phyloP scores from a whole-genome alignment of 2,329 filamentous ascomycete species.

The Ophiostoma pallidulum region DNA sequence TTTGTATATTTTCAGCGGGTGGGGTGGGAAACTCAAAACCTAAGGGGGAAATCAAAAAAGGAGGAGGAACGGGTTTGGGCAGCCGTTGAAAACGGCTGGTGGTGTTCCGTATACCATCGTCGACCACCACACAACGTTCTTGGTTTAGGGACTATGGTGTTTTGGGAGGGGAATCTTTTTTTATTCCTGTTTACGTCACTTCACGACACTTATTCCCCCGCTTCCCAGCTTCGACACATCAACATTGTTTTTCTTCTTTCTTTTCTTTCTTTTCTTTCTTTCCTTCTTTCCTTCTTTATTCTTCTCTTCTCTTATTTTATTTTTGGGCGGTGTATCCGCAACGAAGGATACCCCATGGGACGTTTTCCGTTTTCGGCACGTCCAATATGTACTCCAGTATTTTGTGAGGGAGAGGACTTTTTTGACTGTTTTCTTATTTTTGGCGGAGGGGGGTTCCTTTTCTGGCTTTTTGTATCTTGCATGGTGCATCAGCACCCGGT shows the following conservation, averaged over 20 bases:
- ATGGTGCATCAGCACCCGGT: background rate
- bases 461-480: background rate
- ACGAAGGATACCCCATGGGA: conserved; percentile 14
- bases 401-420: conserved; percentile 7
- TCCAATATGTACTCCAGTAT: conserved; percentile 1
- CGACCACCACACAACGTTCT: no score
- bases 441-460: no score
- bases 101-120: no score
- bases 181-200: background rate
- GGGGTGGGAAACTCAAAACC: no score
- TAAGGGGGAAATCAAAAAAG: no score
- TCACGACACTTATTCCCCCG: background rate
- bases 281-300: background rate
- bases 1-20: no score
- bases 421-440: conserved; percentile 1
- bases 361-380: background rate
- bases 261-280: background rate
- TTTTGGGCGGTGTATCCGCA: conserved; percentile 12
- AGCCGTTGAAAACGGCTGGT: no score
- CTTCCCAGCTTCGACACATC: background rate
- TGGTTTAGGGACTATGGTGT: no score
- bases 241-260: background rate
- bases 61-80: no score
- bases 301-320: background rate
- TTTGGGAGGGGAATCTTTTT: background rate